Evolutionary conservation across 305 asterid species (phyloP), one percentile per base, ranked within the genome.

Genomic region (Lippia alba): DNA sequence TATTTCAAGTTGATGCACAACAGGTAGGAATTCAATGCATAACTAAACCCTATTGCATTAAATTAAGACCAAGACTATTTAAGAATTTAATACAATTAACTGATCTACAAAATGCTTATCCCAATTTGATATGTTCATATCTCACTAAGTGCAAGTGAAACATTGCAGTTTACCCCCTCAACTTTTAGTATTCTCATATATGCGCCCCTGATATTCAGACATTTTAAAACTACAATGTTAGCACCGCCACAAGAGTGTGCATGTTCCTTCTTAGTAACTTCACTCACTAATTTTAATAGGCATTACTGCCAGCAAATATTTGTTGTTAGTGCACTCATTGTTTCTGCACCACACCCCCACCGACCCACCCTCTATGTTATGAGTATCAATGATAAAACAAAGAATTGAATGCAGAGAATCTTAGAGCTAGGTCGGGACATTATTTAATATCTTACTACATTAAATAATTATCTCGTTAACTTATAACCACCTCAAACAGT

Each of bases 181-280:
- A n/a, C n/a, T n/a, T n/a, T n/a, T n/a, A n/a, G n/a, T n/a, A n/a
- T n/a, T n/a, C n/a, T n/a, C n/a, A n/a, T n/a, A n/a, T n/a, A n/a
- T n/a, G n/a, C n/a, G n/a, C n/a, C n/a, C n/a, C n/a, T n/a, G n/a
- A n/a, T n/a, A n/a, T n/a, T 5, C 53, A 48, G 16, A 12, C 53
- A 16, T n/a, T 1, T 39, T 24, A 11, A 12, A 16, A 6, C 1
- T 12, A 33, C 19, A 3, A 39, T 20, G 24, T 45, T 12, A 61
- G 71, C 66, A 68, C 71, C 75, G 71, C 6, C 61, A 46, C 9
- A 14, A 68, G 65, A 44, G 49, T 44, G 14, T 6, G 3, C 14
- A 62, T 48, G 56, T 69, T 74, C 71, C 61, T 69, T 74, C 71
- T 55, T 61, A 6, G 10, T 40, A 58, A 2, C 6, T 33, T 53